Evolutionary conservation across 1,284 basidiomycete genomes (phyloP).

Genomic region (Cryptococcus sp.): DNA sequence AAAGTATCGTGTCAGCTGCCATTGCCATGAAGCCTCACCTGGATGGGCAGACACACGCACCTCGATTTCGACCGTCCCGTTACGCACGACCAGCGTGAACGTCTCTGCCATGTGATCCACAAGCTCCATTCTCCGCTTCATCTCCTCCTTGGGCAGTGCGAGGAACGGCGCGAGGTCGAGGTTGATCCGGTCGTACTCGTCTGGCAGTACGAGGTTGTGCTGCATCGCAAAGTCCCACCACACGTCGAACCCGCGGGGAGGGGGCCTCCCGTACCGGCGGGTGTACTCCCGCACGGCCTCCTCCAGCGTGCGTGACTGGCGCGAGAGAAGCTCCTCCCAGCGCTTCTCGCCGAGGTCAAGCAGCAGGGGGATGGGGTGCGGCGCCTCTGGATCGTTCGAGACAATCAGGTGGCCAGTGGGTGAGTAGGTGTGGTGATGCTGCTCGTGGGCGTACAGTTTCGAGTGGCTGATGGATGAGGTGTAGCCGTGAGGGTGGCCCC

Average conservation of each 20-base stretch:
- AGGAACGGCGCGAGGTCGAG: constrained; percentile 79
- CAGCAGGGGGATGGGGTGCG: constrained; percentile 73
- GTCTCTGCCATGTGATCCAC: constrained; percentile 43
- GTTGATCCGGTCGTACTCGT: constrained; percentile 81
- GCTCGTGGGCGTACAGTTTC: constrained; percentile 10
- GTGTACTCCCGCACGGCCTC: constrained; percentile 74
- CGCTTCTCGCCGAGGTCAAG: constrained; percentile 68
- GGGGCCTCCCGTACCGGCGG: constrained; percentile 67
- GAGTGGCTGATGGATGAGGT: constrained; percentile 1
- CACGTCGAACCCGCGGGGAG: constrained; percentile 78
- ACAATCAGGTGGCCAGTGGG: constrained; percentile 45
- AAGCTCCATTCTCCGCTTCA: constrained; percentile 63
- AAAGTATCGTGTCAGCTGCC: not conserved
- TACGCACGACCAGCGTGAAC: constrained; percentile 39
- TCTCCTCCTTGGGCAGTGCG: constrained; percentile 64
- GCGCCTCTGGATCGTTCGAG: constrained; percentile 24
- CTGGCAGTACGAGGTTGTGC: constrained; percentile 70
- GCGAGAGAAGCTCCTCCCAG: constrained; percentile 62
- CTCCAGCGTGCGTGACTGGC: constrained; percentile 69
- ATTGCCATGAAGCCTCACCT: not conserved
- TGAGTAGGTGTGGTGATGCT: constrained; percentile 35
- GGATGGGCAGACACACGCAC: constrained; percentile 16
- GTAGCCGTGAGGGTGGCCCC: not conserved
- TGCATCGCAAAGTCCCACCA: constrained; percentile 80
- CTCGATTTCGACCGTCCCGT: constrained; percentile 35